phyloP scores from a whole-genome alignment of 1,139 yeast genomes.

The Kodamaea sp. region DNA sequence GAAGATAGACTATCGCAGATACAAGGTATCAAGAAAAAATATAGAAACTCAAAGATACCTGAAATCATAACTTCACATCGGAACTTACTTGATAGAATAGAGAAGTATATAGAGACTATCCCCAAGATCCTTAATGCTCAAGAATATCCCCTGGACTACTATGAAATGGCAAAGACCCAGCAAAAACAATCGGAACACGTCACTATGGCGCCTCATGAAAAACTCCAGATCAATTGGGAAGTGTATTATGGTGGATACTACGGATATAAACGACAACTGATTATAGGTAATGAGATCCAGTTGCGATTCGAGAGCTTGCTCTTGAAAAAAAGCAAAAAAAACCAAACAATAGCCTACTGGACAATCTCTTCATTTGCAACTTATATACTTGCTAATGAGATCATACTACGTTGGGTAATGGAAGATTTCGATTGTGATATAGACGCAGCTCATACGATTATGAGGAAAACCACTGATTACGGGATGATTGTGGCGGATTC shows the following conservation, averaged over 20 bases:
- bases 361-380: slow-evolving; percentile 51
- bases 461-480: slow-evolving; percentile 51
- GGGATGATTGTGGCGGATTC: slow-evolving; percentile 50
- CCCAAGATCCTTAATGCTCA: slow-evolving; percentile 44
- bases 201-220: slow-evolving; percentile 46
- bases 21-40: slow-evolving; percentile 19
- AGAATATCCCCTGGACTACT: slow-evolving; percentile 42
- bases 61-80: slow-evolving; percentile 24
- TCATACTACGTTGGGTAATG: slow-evolving; percentile 49
- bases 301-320: slow-evolving; percentile 27
- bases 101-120: slow-evolving; percentile 30
- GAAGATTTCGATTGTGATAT: slow-evolving; percentile 39
- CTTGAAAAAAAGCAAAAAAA: slow-evolving; percentile 21
- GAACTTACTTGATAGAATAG: slow-evolving; percentile 22
- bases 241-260: slow-evolving; percentile 57
- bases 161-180: slow-evolving; percentile 43
- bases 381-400: slow-evolving; percentile 63
- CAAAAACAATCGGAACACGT: slow-evolving; percentile 35
- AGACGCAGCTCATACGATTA: slow-evolving; percentile 43
- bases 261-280: slow-evolving; percentile 55
- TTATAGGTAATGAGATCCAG: slow-evolving; percentile 40
- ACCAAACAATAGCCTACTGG: slow-evolving; percentile 58
- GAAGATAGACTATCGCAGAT: slow-evolving; percentile 15
- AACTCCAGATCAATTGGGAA: slow-evolving; percentile 44
- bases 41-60: slow-evolving; percentile 23